Conservation (phyloP, 352 stramenopile species). For the Phytopythium oedochilum region DNA sequence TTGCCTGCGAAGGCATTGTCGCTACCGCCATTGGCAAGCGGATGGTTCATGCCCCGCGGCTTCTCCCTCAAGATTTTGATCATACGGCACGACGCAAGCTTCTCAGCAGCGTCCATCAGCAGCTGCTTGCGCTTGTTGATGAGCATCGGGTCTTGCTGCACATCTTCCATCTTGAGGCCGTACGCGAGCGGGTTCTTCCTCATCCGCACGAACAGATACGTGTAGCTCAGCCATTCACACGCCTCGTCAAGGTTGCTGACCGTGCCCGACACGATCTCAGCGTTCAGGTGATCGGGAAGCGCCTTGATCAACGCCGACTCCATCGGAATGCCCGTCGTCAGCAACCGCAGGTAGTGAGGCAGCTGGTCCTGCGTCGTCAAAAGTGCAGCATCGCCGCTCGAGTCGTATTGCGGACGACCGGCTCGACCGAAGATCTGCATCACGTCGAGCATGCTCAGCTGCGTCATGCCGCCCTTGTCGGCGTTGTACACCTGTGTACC, state of each 20-base stretch:
- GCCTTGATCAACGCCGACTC: conserved; percentile 98
- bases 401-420: conserved; percentile 98
- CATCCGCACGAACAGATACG: conserved; percentile 99
- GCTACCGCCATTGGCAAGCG: not conserved
- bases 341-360: conserved; percentile 93
- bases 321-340: conserved; percentile 96
- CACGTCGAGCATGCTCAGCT: conserved; percentile 99
- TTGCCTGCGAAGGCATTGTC: conserved; percentile 35
- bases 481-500: conserved; percentile 99
- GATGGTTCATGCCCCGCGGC: conserved; percentile 12
- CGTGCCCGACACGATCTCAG: conserved; percentile 98
- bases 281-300: conserved; percentile 98
- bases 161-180: conserved; percentile 93
- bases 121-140: conserved; percentile 56
- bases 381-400: conserved; percentile 97
- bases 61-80: conserved; percentile 79
- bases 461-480: conserved; percentile 96
- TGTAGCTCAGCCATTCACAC: conserved; percentile 97
- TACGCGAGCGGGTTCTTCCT: conserved; percentile 97
- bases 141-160: conserved; percentile 89
- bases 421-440: conserved; percentile 99
- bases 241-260: conserved; percentile 97
- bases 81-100: conserved; percentile 73
- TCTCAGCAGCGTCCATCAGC: conserved; percentile 71
- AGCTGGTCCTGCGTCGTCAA: conserved; percentile 96